Conservation (phyloP, 2,329 filamentous ascomycete genomes). For the Botrytis paeoniae region DNA sequence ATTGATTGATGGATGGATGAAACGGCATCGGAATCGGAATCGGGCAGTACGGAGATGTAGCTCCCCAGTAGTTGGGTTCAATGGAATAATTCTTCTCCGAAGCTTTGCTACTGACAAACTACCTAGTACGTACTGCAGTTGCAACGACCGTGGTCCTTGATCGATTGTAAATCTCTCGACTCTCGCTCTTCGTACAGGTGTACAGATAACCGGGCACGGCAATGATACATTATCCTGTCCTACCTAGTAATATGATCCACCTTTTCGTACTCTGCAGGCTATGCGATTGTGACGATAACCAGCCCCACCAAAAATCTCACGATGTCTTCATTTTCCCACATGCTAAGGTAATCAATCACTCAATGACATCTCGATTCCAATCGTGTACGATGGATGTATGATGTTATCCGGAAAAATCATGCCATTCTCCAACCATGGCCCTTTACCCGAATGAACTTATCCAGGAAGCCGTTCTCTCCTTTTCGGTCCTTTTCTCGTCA, state of each 20-base stretch:
- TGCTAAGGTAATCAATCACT: neutral
- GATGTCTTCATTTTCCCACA: slow-evolving; percentile 2
- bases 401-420: neutral
- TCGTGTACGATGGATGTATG: neutral
- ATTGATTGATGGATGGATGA: no score
- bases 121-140: neutral
- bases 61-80: no score
- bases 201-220: neutral
- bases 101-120: no score
- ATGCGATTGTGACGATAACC: neutral
- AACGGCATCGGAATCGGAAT: no score
- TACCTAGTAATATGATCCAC: neutral
- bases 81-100: no score
- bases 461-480: neutral
- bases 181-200: no score
- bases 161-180: neutral
- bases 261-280: neutral
- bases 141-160: neutral
- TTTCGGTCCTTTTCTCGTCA: slow-evolving; percentile 2
- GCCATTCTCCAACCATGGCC: neutral
- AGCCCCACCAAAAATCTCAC: neutral
- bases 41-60: no score
- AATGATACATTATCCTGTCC: no score
- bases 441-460: neutral
- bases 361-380: neutral